A percentile compares a stretch with the other conserved stretches of the same genome.
phyloP scores from a whole-genome alignment of 2,329 filamentous ascomycete species.

The Colletotrichum ledebouriae region DNA sequence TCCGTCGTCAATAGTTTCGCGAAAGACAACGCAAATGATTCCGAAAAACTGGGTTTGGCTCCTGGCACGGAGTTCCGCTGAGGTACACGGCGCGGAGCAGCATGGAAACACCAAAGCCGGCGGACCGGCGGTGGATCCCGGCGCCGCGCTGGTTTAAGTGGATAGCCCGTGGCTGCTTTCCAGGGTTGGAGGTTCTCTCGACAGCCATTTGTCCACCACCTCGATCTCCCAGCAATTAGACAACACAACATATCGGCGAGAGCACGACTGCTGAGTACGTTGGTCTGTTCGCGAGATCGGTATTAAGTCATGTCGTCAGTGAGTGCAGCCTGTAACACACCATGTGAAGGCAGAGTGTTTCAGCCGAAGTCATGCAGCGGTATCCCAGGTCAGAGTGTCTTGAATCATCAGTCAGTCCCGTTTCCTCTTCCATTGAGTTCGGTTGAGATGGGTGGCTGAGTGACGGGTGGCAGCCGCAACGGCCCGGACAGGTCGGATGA shows the following conservation, averaged over 20 bases:
- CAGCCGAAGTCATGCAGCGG: conserved; percentile 4
- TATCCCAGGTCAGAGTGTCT: conserved; percentile 2
- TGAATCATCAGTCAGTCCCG: conserved; percentile 3
- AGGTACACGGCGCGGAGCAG: background rate
- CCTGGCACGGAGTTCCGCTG: background rate
- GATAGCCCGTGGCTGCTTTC: no score
- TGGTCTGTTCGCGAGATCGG: no score
- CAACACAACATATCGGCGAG: no score
- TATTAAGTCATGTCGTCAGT: background rate
- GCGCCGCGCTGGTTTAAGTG: no score
- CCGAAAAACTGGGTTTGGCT: no score
- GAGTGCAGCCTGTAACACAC: conserved; percentile 1
- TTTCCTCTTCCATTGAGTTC: conserved; percentile 5
- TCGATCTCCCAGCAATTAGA: no score
- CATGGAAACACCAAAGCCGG: background rate
- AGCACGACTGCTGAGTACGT: no score
- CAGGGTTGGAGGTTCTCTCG: no score
- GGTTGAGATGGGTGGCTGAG: conserved; percentile 10
- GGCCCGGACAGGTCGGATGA: background rate
- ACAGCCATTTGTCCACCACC: no score
- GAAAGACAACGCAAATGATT: no score
- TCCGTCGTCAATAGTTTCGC: conserved; percentile 1
- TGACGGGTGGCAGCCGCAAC: background rate
- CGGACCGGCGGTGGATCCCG: conserved; percentile 15
- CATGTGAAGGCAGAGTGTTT: conserved; percentile 6